A percentile compares a stretch with the other conserved stretches of the same genome.
These are phyloP conservation scores for Orobanche coerulescens DNA, from an alignment of 257 asterid genomes.

Conservation along the genomic window DNA sequence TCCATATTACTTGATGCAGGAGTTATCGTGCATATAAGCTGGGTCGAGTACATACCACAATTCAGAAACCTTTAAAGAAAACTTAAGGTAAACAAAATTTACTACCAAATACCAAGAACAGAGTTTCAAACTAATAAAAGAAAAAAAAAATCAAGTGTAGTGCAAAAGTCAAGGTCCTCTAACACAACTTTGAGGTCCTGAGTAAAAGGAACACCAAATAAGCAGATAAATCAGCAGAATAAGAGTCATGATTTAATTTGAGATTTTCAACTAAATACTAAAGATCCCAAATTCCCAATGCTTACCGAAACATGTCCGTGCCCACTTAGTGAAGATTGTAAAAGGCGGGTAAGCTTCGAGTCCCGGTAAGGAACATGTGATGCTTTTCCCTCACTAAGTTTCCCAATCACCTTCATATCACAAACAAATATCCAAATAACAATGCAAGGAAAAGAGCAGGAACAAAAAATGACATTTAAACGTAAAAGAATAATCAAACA, in stretches of 20 bases:
- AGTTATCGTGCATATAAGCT: constrained; percentile 96
- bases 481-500: background rate
- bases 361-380: constrained; percentile 96
- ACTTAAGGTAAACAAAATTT: background rate
- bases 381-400: constrained; percentile 95
- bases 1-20: constrained; percentile 98
- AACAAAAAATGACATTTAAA: constrained; percentile 12
- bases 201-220: background rate
- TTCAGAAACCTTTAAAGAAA: constrained; percentile 16
- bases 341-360: constrained; percentile 91
- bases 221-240: constrained; percentile 18
- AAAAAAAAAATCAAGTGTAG: constrained; percentile 9
- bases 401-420: constrained; percentile 79
- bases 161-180: constrained; percentile 1
- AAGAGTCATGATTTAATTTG: background rate
- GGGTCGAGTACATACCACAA: constrained; percentile 23
- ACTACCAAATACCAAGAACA: background rate
- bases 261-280: background rate
- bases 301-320: constrained; percentile 99
- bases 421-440: constrained; percentile 16
- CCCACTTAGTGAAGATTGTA: constrained; percentile 96
- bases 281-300: background rate
- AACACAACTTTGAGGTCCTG: background rate
- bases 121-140: constrained; percentile 10
- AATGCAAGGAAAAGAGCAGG: constrained; percentile 12